Evolutionary conservation across 2,329 filamentous ascomycete genomes (phyloP).

Genomic region (Periconia sp.): DNA sequence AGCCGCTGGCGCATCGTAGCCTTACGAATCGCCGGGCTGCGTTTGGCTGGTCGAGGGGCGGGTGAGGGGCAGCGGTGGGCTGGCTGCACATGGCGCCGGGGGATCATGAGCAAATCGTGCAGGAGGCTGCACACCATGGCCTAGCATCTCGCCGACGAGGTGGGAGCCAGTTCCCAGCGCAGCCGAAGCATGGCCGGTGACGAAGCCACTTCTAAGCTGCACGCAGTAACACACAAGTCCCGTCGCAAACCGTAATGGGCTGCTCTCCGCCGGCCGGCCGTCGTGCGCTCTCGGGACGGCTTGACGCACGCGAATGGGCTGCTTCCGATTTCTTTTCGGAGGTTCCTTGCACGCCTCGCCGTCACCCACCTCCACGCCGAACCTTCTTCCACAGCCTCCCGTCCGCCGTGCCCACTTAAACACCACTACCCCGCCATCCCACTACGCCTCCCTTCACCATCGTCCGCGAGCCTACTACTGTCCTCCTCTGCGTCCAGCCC

Average conservation of each 20-base stretch:
- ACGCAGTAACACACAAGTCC: background rate
- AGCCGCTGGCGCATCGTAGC: background rate
- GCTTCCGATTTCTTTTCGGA: constrained; percentile 39
- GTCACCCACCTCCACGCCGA: constrained; percentile 14
- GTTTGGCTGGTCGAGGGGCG: constrained; percentile 11
- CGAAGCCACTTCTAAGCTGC: no score
- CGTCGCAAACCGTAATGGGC: no score
- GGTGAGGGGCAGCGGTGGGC: constrained; percentile 6
- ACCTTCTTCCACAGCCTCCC: background rate
- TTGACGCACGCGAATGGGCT: constrained; percentile 20
- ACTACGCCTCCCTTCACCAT: constrained; percentile 1
- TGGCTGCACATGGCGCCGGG: no score
- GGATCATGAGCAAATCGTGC: constrained; percentile 35
- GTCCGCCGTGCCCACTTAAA: constrained; percentile 4
- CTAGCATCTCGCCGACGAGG: no score
- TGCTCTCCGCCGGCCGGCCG: background rate
- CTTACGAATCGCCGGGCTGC: constrained; percentile 12
- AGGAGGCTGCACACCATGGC: constrained; percentile 17
- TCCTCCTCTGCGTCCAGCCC: background rate
- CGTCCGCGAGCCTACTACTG: constrained; percentile 5
- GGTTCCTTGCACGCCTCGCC: constrained; percentile 20
- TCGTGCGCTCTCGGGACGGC: constrained; percentile 7
- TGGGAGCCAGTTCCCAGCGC: no score
- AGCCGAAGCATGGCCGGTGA: no score
- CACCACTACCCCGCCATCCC: constrained; percentile 6